Evolutionary conservation across 345 rosid species (phyloP).

Genomic region (Kernera saxatilis): DNA sequence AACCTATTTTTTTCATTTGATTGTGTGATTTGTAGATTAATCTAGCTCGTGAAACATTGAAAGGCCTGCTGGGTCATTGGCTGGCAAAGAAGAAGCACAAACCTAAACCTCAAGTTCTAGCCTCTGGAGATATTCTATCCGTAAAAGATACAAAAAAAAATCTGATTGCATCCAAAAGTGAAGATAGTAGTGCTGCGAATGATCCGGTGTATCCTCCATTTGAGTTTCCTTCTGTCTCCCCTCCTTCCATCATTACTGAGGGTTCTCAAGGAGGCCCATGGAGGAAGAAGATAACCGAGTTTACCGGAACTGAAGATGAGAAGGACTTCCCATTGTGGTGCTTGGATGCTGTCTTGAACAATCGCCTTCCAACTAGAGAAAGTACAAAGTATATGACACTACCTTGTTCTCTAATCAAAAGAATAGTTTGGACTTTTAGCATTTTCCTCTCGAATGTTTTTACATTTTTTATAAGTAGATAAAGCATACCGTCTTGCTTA

Average conservation of each 20-base stretch:
- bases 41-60: slow-evolving; percentile 93
- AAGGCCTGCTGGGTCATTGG: slow-evolving; percentile 93
- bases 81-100: slow-evolving; percentile 76
- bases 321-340: slow-evolving; percentile 98
- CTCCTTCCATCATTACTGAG: slow-evolving; percentile 94
- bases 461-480: background rate
- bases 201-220: slow-evolving; percentile 94
- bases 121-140: slow-evolving; percentile 65
- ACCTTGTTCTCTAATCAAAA: slow-evolving; percentile 8
- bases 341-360: slow-evolving; percentile 81
- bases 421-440: slow-evolving; percentile 12
- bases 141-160: slow-evolving; percentile 64
- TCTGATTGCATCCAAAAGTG: slow-evolving; percentile 48
- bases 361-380: slow-evolving; percentile 90
- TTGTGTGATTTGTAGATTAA: slow-evolving; percentile 59
- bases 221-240: slow-evolving; percentile 69
- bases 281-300: slow-evolving; percentile 91
- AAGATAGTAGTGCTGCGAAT: slow-evolving; percentile 62
- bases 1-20: slow-evolving; percentile 5
- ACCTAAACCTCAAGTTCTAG: slow-evolving; percentile 55
- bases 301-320: slow-evolving; percentile 89
- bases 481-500: background rate
- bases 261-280: slow-evolving; percentile 98
- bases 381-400: slow-evolving; percentile 62
- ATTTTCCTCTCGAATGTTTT: background rate